Evolutionary conservation across 2,329 filamentous ascomycete species (phyloP).

Genomic region (Cordyceps sp.): DNA sequence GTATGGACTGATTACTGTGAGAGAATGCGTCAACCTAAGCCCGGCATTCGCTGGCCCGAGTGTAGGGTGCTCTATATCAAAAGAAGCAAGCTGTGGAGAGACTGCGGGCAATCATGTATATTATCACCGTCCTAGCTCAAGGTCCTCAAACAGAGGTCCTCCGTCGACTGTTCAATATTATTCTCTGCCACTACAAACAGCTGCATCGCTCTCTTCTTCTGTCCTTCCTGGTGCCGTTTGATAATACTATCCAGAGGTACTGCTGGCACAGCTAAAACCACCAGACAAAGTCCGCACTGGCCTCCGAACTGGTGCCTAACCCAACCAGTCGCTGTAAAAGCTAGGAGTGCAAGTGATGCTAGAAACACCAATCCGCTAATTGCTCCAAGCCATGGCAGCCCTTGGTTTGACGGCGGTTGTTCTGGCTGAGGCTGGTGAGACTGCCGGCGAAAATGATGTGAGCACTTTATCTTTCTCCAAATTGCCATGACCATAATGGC

Average conservation of each 20-base stretch:
- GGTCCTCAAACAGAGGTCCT: too few species aligned
- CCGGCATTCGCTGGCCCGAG: background rate
- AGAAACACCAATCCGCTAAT: background rate
- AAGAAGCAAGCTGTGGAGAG: background rate
- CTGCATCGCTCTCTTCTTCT: too few species aligned
- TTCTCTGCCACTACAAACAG: too few species aligned
- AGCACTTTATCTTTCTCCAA: background rate
- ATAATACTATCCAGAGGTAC: too few species aligned
- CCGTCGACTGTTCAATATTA: too few species aligned
- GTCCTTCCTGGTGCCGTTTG: too few species aligned
- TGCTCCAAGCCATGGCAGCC: background rate
- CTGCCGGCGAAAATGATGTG: background rate
- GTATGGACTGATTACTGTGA: too few species aligned
- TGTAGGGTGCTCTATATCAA: background rate
- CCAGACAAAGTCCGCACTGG: too few species aligned
- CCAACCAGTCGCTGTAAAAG: background rate
- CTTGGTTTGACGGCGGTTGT: background rate
- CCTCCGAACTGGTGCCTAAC: background rate
- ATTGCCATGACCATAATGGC: background rate
- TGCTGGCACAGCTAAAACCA: too few species aligned
- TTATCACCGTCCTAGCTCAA: background rate
- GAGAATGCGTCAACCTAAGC: background rate
- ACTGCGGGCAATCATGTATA: background rate
- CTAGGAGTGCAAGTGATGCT: background rate
- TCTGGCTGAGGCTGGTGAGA: background rate